These are phyloP conservation scores for Polygonum maritimum DNA, from an alignment of 148 eudicot genomes.

Conservation along the genomic window DNA sequence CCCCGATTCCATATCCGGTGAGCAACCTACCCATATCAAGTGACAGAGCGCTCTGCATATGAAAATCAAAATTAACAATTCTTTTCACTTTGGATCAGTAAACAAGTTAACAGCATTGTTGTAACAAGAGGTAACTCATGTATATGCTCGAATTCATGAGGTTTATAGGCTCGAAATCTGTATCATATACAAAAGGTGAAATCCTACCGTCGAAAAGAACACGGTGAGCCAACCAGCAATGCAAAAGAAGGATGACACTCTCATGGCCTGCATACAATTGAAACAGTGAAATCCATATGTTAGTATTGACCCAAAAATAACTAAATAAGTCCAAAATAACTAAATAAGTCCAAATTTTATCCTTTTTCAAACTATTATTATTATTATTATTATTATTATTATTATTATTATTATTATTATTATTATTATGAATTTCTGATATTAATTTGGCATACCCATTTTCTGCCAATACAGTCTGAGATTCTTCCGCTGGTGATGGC, in stretches of 20 bases:
- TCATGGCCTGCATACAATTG: slow-evolving; percentile 57
- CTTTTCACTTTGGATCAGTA: background rate
- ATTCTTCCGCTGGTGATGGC: slow-evolving; percentile 65
- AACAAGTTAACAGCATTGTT: background rate
- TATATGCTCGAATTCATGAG: background rate
- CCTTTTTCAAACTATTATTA: background rate
- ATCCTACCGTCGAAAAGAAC: slow-evolving; percentile 51
- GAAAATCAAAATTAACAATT: background rate
- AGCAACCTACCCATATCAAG: slow-evolving; percentile 71
- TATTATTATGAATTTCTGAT: background rate
- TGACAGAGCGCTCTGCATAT: slow-evolving; percentile 39
- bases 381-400: too few relatives aligned
- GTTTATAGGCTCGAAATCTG: background rate
- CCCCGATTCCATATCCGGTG: slow-evolving; percentile 77
- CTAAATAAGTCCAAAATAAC: background rate
- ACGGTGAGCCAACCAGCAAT: slow-evolving; percentile 75
- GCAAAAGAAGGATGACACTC: slow-evolving; percentile 56
- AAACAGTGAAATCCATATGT: background rate
- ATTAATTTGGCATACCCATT: slow-evolving; percentile 41
- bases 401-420: too few relatives aligned
- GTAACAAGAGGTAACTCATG: too few relatives aligned
- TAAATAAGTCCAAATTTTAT: background rate
- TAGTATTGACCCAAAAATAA: too few relatives aligned
- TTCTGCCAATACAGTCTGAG: slow-evolving; percentile 56
- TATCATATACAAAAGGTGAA: background rate